phyloP scores from a whole-genome alignment of 768 basidiomycete genomes.

The Pisolithus microcarpus region DNA sequence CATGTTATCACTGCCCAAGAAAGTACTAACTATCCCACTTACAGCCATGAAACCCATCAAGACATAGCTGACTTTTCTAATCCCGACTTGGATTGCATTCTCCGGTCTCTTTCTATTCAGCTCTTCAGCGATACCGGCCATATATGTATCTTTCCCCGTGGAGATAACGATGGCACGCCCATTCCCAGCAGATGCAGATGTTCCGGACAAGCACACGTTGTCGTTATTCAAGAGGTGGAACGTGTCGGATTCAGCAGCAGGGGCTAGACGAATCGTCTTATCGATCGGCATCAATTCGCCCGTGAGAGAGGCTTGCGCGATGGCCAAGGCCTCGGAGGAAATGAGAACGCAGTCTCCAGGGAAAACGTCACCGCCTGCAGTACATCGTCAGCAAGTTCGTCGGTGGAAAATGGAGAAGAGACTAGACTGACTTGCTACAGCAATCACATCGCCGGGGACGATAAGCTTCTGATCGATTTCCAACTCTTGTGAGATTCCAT shows the following conservation, averaged over 20 bases:
- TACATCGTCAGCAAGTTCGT: background rate
- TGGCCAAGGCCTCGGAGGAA: constrained; percentile 26
- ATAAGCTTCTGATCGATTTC: constrained; percentile 26
- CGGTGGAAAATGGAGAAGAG: background rate
- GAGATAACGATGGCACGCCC: constrained; percentile 25
- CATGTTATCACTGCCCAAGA: background rate
- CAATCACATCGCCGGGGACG: constrained; percentile 28
- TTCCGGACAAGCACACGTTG: constrained; percentile 29
- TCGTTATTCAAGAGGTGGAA: constrained; percentile 27
- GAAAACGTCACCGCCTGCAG: constrained; percentile 28
- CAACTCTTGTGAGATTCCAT: constrained; percentile 16
- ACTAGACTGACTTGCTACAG: constrained; percentile 22
- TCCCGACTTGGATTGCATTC: constrained; percentile 28
- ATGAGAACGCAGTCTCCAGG: constrained; percentile 30
- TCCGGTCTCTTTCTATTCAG: constrained; percentile 26
- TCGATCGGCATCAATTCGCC: constrained; percentile 31
- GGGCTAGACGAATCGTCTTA: constrained; percentile 15
- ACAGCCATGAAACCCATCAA: constrained; percentile 26
- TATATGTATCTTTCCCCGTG: constrained; percentile 28
- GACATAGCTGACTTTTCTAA: constrained; percentile 28
- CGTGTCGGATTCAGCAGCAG: constrained; percentile 10
- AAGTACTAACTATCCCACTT: constrained; percentile 1
- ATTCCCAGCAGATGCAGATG: constrained; percentile 28
- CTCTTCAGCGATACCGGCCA: constrained; percentile 30
- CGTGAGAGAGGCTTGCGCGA: constrained; percentile 31